Base-by-base conservation (phyloP, 1,284 basidiomycete species). In the Malassezia equina region DNA sequence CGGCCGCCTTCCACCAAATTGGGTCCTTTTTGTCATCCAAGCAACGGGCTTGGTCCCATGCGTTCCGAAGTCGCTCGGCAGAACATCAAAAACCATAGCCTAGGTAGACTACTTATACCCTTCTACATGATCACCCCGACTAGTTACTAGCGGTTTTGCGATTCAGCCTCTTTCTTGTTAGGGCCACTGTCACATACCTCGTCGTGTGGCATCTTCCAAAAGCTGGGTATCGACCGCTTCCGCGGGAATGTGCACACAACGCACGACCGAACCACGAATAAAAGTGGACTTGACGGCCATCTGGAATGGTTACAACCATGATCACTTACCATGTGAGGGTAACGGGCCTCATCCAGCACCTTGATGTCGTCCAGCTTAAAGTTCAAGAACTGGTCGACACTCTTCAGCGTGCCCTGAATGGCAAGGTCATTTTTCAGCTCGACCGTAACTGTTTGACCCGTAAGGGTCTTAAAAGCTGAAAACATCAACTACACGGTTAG, bases 251-350 rank as follows among this genome's bases (percentile, higher is more conserved):
- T 94, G 87, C 9, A 98, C 94, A 73, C 96, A 99, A 64, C 94
- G 84, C 33, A 98, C 91, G 12, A 98, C 94, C 2, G 90, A 95
- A 56, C 94, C 94, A 53, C 94, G 86, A 68, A 98, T 98, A 75
- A 98, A 99, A 73, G 90, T 93, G 75, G 95, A 98, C 78, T 93
- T 94, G 44, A 98, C 91, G 0, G 94, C 90, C 83, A 95, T 89
- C 93, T 98, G 68, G n/a, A 24, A 1, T 9, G 7, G 17, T 52
- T 11, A 47, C 17, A 6, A 34, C 8, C 13, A 4, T 7, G 4
- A 15, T 12, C 2, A 57, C 83, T 59, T 59, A 90, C 94, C 90
- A 98, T 94, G 76, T 99, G 94, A 21, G 94, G 94, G 77, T 96
- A 89, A 65, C 87, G 80, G 49, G 86, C 85, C 70, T 91, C 88